Evolutionary conservation across 306 rosid genomes (phyloP), one percentile per base, ranked within the genome.

Genomic region (Hippophae gyantsensis): DNA sequence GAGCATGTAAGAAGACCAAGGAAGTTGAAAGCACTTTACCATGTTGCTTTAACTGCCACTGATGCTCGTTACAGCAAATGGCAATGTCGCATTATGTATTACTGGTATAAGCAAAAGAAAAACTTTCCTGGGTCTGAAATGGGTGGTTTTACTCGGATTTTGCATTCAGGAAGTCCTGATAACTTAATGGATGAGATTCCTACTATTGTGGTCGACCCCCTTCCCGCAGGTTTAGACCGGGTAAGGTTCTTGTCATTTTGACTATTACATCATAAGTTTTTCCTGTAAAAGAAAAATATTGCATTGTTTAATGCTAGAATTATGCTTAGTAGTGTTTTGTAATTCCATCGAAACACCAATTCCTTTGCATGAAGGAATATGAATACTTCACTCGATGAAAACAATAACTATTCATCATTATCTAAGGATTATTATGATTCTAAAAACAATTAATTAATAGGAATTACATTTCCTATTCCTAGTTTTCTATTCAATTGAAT

Each of bases 121-220:
- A 78, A 65, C 60, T 18, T 76, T 73, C 95, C 94, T 43, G 94
- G 83, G 10, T 93, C 97, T 5, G 94, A 88, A 66, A 84, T 93
- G 97, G 99, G 99, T 62, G 99, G 97, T 26, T 86, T 93, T 74
- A 88, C 99, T 53, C 72, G 99, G 62, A 81, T 88, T 78, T 81
- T 93, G 68, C 97, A 93, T 73, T 93, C 99, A 0, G 99, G 99
- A 72, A 77, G 54, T 0, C 71, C 97, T 8, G 97, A 93, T 70
- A 93, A 82, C 82, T 78, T 93, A 83, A 93, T 93, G 97, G 87
- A 86, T 69, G 99, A 93, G 77, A 93, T 93, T 77, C 97, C 99
- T 46, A 88, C 99, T 43, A 65, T 80, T 57, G 90, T 93, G 57
- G 99, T 93, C 47, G 82, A 93, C 84, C 97, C 99, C 58, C 95